Percentiles rank a stretch among this genome's conserved stretches.
These are phyloP conservation scores for Trametes hirsuta DNA, from an alignment of 1,284 basidiomycete species.

Conservation along the genomic window DNA sequence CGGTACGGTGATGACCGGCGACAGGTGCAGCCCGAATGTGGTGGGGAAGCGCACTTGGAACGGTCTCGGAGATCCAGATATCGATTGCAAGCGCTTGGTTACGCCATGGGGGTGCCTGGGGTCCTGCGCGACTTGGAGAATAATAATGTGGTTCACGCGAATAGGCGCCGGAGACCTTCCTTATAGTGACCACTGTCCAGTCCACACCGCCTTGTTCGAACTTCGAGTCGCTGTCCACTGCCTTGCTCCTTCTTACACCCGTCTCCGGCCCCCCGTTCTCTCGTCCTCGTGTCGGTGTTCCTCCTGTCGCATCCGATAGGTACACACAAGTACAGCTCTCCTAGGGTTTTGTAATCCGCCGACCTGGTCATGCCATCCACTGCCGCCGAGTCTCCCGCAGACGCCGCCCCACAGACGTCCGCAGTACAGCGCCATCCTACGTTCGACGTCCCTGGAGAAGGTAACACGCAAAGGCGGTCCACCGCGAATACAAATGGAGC, in stretches of 20 bases:
- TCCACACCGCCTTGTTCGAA: too few relatives aligned
- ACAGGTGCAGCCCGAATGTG: too few relatives aligned
- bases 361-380: neutral
- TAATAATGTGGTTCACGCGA: too few relatives aligned
- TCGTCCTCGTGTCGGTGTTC: neutral
- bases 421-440: constrained; percentile 21
- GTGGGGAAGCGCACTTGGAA: too few relatives aligned
- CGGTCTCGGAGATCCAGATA: too few relatives aligned
- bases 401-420: constrained; percentile 4
- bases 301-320: neutral
- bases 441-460: constrained; percentile 6
- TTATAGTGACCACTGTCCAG: too few relatives aligned
- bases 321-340: constrained; percentile 2
- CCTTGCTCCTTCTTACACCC: neutral
- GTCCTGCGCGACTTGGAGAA: too few relatives aligned
- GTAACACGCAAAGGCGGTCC: constrained; percentile 3
- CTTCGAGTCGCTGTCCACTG: neutral
- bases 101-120: too few relatives aligned
- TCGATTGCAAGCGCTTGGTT: too few relatives aligned
- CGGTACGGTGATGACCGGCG: too few relatives aligned
- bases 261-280: neutral
- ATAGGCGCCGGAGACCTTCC: too few relatives aligned
- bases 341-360: neutral
- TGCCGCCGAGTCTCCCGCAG: neutral
- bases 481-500: constrained; percentile 21